Conservation (phyloP, 2,329 filamentous ascomycete genomes). For the Paradendryphiella salina region DNA sequence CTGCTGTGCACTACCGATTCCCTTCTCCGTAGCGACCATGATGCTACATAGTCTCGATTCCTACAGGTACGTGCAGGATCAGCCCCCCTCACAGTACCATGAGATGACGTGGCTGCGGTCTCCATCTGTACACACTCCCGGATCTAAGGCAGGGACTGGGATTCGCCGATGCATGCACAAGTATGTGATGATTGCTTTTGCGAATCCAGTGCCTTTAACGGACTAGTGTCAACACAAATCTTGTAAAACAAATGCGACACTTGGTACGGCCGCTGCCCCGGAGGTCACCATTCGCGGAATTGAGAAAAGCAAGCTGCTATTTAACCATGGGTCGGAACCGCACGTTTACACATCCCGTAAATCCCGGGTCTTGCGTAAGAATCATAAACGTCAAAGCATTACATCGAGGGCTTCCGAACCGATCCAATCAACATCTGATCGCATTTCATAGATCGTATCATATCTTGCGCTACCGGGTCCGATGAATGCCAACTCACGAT, state of each 20-base stretch:
- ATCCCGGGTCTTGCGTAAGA: not conserved
- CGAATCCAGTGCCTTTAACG: not conserved
- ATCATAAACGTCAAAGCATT: not conserved
- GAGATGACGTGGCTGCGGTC: not conserved
- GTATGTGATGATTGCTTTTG: not conserved
- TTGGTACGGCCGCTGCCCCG: not conserved
- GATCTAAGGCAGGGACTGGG: not conserved
- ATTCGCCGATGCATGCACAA: not conserved
- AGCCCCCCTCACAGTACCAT: not conserved
- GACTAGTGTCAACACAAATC: not conserved
- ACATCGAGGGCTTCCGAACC: not conserved
- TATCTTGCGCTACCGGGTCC: not conserved
- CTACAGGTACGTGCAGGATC: not conserved
- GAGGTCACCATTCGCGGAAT: not conserved
- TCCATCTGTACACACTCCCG: not conserved
- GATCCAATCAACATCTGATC: not conserved
- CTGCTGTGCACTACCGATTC: not conserved
- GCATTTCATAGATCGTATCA: not conserved
- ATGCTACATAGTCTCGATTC: not conserved
- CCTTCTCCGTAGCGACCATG: not conserved
- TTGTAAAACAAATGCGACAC: not conserved
- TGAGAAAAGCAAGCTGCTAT: not conserved
- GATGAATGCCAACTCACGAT: conserved; percentile 1
- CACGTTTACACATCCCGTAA: not conserved
- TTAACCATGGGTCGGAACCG: not conserved